Evolutionary conservation across 352 stramenopile species (phyloP).

Genomic region (Phytophthora boehmeriae): DNA sequence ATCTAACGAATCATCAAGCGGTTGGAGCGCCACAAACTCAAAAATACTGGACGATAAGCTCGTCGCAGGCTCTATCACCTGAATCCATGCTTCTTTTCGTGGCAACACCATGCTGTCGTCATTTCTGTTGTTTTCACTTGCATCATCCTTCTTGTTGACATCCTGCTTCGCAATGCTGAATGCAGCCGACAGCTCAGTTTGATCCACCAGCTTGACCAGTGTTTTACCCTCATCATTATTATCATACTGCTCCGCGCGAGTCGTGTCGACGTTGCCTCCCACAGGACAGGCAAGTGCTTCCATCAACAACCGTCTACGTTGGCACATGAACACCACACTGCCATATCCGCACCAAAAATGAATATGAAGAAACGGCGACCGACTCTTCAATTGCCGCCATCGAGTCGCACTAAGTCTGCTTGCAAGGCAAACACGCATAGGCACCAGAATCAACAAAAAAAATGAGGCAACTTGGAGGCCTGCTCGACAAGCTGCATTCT

Average conservation of each 20-base stretch:
- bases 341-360: slow-evolving; percentile 21
- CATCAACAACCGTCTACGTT: slow-evolving; percentile 20
- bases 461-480: background rate
- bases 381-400: slow-evolving; percentile 23
- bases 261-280: background rate
- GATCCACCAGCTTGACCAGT: slow-evolving; percentile 36
- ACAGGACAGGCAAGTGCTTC: slow-evolving; percentile 1
- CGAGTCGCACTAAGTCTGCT: background rate
- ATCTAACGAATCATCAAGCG: background rate
- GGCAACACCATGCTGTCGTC: background rate
- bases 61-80: slow-evolving; percentile 17
- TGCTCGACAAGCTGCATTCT: slow-evolving; percentile 16
- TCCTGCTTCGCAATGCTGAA: background rate
- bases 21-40: slow-evolving; percentile 34
- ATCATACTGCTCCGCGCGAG: slow-evolving; percentile 1
- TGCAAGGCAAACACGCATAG: background rate
- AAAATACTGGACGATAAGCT: slow-evolving; percentile 56
- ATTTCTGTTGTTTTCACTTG: slow-evolving; percentile 9
- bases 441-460: background rate
- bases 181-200: slow-evolving; percentile 30
- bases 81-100: slow-evolving; percentile 55
- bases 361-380: slow-evolving; percentile 11
- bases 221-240: slow-evolving; percentile 6
- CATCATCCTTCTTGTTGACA: background rate
- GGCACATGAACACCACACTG: background rate